A percentile compares a stretch with the other conserved stretches of the same genome.
Evolutionary conservation across 257 asterid genomes (phyloP).

Genomic region (Solanum medicagineum): DNA sequence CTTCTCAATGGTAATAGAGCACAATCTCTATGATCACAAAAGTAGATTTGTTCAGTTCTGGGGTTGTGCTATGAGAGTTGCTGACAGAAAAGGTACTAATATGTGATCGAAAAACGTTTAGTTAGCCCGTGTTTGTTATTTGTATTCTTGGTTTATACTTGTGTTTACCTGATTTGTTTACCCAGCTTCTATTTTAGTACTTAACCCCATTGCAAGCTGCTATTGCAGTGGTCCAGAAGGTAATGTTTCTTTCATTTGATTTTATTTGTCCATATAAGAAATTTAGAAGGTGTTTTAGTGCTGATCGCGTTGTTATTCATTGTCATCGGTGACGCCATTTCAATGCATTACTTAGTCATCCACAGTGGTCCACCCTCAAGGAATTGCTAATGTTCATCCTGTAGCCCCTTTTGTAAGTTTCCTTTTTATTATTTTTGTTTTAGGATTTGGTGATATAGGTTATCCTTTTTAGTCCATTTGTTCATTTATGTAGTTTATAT

Average conservation of each 20-base stretch:
- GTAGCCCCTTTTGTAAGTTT: too few relatives aligned
- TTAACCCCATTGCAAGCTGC: conserved; percentile 96
- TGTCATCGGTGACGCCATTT: too few relatives aligned
- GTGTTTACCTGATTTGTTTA: neutral
- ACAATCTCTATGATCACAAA: conserved; percentile 84
- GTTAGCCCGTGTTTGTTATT: neutral
- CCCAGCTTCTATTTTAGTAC: conserved; percentile 86
- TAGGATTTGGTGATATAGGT: too few relatives aligned
- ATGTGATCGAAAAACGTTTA: neutral
- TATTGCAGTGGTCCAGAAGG: conserved; percentile 96
- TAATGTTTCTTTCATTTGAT: conserved; percentile 10
- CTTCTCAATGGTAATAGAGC: conserved; percentile 75
- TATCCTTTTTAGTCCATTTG: too few relatives aligned
- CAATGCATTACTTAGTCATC: too few relatives aligned
- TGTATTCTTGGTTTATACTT: neutral
- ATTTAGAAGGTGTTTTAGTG: too few relatives aligned
- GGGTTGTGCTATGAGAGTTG: conserved; percentile 87
- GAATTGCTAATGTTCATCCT: too few relatives aligned
- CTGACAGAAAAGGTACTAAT: conserved; percentile 75
- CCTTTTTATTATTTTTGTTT: too few relatives aligned
- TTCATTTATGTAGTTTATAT: too few relatives aligned
- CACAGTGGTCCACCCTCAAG: too few relatives aligned
- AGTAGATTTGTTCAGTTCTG: conserved; percentile 92
- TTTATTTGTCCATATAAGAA: neutral
- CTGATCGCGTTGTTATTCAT: too few relatives aligned